Evolutionary conservation across 23 red algal species (phyloP), one percentile per base, ranked within the genome.

Genomic region (Agarophyton chilense): DNA sequence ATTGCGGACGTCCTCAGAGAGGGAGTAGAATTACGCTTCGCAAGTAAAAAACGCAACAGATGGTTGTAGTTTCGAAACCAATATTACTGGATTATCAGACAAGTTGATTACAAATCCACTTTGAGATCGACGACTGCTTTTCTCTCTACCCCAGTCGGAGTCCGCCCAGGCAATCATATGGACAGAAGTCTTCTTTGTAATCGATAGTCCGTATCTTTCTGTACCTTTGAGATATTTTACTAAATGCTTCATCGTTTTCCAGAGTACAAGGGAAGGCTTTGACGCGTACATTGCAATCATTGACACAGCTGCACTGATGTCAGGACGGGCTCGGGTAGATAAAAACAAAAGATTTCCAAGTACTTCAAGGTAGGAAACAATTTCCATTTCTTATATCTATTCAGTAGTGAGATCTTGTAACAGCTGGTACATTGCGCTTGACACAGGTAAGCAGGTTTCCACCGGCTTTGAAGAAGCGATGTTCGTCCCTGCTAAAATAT

Each of bases 311-410:
- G 52, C 77, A 40, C 45, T 32, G 19, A 88, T 75, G 1, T 88
- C 84, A 28, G 68, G 68, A 8, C 66, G 16, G 10, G 65, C 50
- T 31, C 74, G 40, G 5, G 74, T 79, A 2, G 74, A 51, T 14
- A 88, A 41, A 52, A 61, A 88, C 8, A 88, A 26, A 18, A 88
- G 41, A 14, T 51, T 63, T 75, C 68, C 68, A 25, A 88, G 65
- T 41, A 39, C 49, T 36, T 55, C 53, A 12, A 45, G 14, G n/a
- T 88, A 88, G 1, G 68, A 45, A 13, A 77, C 72, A 43, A 0
- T 78, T 36, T 66, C 21, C 67, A 88, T 77, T 62, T 55, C 11
- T 11, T 10, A 4, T 28, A n/a, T 29, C 22, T 77, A n/a, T 14
- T 40, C 22, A 0, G 10, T 16, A 12, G 21, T 38, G 0, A 65